These are phyloP conservation scores for Leishmania major DNA, from an alignment of 208 protist species.

Conservation along the genomic window DNA sequence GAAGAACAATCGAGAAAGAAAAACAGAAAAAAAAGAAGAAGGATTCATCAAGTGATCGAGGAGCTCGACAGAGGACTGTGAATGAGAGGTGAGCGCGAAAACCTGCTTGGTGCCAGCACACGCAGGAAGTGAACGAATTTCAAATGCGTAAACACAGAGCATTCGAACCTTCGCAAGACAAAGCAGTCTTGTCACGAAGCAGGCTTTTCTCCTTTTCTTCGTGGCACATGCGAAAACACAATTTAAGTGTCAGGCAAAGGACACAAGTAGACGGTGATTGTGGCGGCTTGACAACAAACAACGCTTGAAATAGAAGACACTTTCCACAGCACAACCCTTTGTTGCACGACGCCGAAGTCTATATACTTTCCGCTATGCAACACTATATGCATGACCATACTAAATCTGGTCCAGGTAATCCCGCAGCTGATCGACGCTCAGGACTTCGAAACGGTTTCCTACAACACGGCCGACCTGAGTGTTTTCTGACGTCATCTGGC, in stretches of 20 bases:
- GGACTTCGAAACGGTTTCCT: conserved; percentile 76
- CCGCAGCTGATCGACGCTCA: conserved; percentile 79
- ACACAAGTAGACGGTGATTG: neutral
- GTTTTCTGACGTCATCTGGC: conserved; percentile 97
- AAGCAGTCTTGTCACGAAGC: neutral
- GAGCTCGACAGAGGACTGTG: neutral
- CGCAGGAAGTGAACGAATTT: neutral
- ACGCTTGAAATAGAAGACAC: conserved; percentile 12
- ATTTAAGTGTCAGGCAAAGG: neutral
- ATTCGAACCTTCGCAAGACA: neutral
- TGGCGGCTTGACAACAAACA: neutral
- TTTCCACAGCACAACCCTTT: neutral
- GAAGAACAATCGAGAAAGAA: neutral
- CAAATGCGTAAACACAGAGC: neutral
- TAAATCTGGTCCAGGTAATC: conserved; percentile 92
- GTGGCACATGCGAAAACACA: neutral
- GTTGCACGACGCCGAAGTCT: neutral
- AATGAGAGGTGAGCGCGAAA: neutral
- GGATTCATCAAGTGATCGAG: neutral
- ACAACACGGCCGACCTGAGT: conserved; percentile 99
- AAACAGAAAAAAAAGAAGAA: neutral
- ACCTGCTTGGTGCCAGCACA: neutral
- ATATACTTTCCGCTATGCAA: conserved; percentile 9
- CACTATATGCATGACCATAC: neutral
- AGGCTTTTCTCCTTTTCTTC: neutral